Evolutionary conservation across 257 asterid genomes (phyloP), one percentile per base, ranked within the genome.

Genomic region (Henckelia pumila): DNA sequence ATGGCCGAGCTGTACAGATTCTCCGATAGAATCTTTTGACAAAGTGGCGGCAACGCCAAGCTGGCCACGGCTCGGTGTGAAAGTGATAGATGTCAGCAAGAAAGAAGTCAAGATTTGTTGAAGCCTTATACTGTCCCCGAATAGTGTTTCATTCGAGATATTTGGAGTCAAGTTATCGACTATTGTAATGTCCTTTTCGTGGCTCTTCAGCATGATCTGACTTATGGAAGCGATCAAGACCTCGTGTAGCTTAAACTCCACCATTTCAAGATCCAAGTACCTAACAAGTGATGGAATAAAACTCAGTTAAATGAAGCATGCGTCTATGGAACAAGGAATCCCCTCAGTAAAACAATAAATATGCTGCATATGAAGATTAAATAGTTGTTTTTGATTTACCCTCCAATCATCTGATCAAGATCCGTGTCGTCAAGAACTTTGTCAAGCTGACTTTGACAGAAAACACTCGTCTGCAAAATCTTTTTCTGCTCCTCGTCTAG

Each of bases 221-320:
- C 96, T 90, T 28, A 86, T 88, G 29, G 99, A 80, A 63, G 95
- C 91, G 32, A 85, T 83, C 80, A 93, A 75, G 30, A 88, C 92
- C 52, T 93, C 95, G 6, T 86, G 85, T 66, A 90, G 79, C 78
- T 86, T 88, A 63, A 88, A 93, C 79, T 90, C 96, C 77, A 80
- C 81, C 99, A 93, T 93, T 77, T 93, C 99, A 71, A 93, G 80
- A 75, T 90, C 92, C 92, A 93, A 69, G 83, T 82, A 93, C 83
- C 97, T 92, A 76, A 61, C 4, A 33, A 60, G 35, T 17, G 13
- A 8, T 3, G 24, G 64, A 58, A 23, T 11, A 56, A 64, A 14
- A n/a, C n/a, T n/a, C 16, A 0, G 23, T n/a, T 6, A 61, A 55
- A 35, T 67, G 50, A 32, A 53, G 26, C 26, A 3, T 7, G 47